Evolutionary conservation across 306 rosid genomes (phyloP), one percentile per base, ranked within the genome.

Genomic region (Cyclanthera cordifolia): DNA sequence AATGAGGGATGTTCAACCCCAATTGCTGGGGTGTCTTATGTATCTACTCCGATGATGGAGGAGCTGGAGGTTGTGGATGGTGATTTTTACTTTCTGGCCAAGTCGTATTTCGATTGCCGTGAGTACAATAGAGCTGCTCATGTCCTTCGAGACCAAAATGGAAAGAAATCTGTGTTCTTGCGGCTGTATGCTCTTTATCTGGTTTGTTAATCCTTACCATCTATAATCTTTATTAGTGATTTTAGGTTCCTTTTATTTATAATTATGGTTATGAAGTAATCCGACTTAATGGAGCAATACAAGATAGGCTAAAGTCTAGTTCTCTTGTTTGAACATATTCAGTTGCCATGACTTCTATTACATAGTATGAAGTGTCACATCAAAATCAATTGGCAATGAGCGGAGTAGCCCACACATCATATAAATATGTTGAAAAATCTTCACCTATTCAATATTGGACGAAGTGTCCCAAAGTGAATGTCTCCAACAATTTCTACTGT

Each of bases 61-160:
- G 99, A 93, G 72, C 95, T 89, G 21, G 95, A 87, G 30, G 69
- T 82, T 16, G 85, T 87, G 8, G 96, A 84, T 69, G 86, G 79
- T 43, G 96, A 87, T 71, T 83, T 83, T 49, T 93, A 89, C 83
- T 89, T 90, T 23, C 78, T 89, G 76, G 98, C 98, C 2, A 89
- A 89, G 84, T 80, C 96, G 11, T 89, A 84, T 68, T 89, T 93
- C 32, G 95, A 93, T 48, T 87, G 96, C 77, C 84, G 95, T 1
- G 96, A 93, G 77, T 93, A 89, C 68, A 89, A 67, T 69, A 82
- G 98, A 73, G 95, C 96, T 51, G 89, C 99, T 4, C 96, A 87
- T 53, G 93, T 84, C 61, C 90, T 93, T 27, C 90, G 95, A 2
- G 94, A 86, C 72, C 95, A 93, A 69, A 79, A 56, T 2, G 94